Conservation (phyloP, 345 rosid species). For the Lepidium didymum region DNA sequence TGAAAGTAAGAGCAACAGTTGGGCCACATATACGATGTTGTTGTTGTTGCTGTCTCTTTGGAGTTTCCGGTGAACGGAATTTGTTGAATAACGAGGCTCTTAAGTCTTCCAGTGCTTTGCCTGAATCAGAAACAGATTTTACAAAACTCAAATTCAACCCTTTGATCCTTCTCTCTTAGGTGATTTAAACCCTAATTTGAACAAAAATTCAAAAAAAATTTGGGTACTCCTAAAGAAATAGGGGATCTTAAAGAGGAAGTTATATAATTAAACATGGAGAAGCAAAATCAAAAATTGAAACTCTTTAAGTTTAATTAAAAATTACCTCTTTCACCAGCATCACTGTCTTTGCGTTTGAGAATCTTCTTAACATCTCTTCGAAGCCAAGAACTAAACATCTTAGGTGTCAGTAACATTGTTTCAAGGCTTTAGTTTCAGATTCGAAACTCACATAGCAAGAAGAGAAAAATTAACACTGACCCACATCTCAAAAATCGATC, state of each 20-base stretch:
- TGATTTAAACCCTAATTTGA: conserved; percentile 13
- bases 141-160: not conserved
- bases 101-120: conserved; percentile 70
- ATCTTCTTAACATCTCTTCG: conserved; percentile 70
- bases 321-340: conserved; percentile 73
- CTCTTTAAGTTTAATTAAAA: not conserved
- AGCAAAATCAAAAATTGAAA: not conserved
- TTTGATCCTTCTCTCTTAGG: not conserved
- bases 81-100: conserved; percentile 59
- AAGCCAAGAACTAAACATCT: conserved; percentile 34
- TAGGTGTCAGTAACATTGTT: conserved; percentile 25
- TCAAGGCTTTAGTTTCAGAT: not conserved
- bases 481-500: not conserved
- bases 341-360: conserved; percentile 86
- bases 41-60: conserved; percentile 56
- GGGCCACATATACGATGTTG: conserved; percentile 48
- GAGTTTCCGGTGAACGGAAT: conserved; percentile 49
- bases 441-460: not conserved
- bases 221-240: not conserved
- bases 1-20: conserved; percentile 66
- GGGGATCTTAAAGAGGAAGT: not conserved
- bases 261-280: not conserved
- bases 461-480: not conserved
- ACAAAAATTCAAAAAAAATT: not conserved
- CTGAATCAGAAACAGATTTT: conserved; percentile 18